These are phyloP conservation scores for Paramecium octaurelia DNA, from an alignment of 73 alveolate genomes.

Conservation along the genomic window DNA sequence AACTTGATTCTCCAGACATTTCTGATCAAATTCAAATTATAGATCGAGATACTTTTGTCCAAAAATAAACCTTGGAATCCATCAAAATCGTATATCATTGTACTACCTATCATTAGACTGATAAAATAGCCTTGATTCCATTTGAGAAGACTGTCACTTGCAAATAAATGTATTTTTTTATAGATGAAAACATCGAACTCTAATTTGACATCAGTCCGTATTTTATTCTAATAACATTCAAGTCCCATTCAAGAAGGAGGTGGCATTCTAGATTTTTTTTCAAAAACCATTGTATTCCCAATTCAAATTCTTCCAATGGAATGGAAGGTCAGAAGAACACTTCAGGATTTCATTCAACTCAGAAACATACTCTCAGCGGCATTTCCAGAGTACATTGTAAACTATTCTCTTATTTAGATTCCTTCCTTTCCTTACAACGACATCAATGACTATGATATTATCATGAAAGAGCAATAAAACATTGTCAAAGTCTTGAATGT, in stretches of 20 bases:
- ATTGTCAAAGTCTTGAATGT: neutral
- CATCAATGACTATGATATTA: neutral
- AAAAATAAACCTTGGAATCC: neutral
- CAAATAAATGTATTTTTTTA: neutral
- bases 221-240: neutral
- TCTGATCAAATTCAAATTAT: neutral
- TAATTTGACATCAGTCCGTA: conserved; percentile 2
- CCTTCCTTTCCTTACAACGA: neutral
- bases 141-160: neutral
- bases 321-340: conserved; percentile 13
- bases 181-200: neutral
- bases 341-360: neutral
- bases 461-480: neutral
- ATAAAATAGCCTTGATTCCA: neutral
- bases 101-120: neutral
- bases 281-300: neutral
- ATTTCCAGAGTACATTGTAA: neutral
- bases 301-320: neutral
- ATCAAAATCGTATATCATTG: neutral
- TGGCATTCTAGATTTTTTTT: neutral
- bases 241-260: conserved; percentile 21
- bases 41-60: neutral
- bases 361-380: neutral
- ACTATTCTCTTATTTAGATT: neutral
- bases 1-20: neutral